Evolutionary conservation across 164 flowering plant genomes (phyloP), one percentile per base, ranked within the genome.

Genomic region (Euptelea pleiosperma): DNA sequence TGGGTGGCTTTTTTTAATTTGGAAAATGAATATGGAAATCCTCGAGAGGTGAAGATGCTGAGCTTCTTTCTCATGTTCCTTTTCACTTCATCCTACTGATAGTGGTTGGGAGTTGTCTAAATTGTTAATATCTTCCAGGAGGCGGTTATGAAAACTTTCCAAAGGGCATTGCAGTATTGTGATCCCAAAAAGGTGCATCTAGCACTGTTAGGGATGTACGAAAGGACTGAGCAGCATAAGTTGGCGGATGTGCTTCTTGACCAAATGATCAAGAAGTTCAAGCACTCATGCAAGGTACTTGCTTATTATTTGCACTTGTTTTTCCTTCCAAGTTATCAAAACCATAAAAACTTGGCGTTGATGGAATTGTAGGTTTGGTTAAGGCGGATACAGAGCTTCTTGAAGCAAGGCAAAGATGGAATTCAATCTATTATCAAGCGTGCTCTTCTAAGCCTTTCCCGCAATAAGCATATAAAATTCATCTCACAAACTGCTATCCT

Each of bases 1-100:
- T 93, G 97, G 97, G 82, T 83, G 48, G 99, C 99, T 48, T 88
- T 83, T 63, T 79, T 90, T 37, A 90, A 85, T 68, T 68, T 91
- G 67, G 99, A 93, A 73, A 90, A 87, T 66, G 77, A 82, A 65
- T 82, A 75, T 72, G 99, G 97, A 60, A 81, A 66, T 71, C 96
- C 97, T 55, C 91, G 74, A 2, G 81, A 92, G 93, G 98, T 84
- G 69, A 57, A 15, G 29, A 43, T 34, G 14, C 15, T 40, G 22
- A 21, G 14, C n/a, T 63, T n/a, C 37, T 6, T 28, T n/a, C 8
- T 33, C 25, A 18, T 29, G 31, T 12, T 48, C 40, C 2, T 43
- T 49, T 25, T 31, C 9, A n/a, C 48, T 18, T 29, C 36, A 5
- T 21, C 16, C 7, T 11, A 11, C 1, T 15, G 37, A 9, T 33